phyloP scores from a whole-genome alignment of 352 stramenopile genomes.

The Phytopythium aichiense region DNA sequence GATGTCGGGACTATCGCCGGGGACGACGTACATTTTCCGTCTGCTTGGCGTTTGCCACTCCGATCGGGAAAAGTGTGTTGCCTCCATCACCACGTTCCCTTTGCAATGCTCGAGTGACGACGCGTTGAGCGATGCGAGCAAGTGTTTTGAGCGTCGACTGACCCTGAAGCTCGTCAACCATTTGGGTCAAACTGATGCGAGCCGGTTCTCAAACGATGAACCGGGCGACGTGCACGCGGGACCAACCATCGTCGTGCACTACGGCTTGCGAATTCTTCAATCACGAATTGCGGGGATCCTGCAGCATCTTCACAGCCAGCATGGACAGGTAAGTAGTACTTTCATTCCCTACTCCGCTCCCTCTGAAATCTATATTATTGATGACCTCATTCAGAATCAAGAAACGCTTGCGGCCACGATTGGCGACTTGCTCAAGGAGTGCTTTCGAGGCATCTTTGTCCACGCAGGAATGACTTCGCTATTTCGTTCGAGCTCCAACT shows the following conservation, averaged over 20 bases:
- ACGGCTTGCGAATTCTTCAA: not conserved
- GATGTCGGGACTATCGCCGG: constrained; percentile 16
- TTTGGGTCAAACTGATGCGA: not conserved
- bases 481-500: not conserved
- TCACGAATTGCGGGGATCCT: not conserved
- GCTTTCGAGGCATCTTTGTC: not conserved
- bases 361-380: not conserved
- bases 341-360: not conserved
- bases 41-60: constrained; percentile 31
- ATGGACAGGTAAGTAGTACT: not conserved
- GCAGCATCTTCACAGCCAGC: not conserved
- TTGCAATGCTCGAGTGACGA: not conserved
- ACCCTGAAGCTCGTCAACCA: not conserved
- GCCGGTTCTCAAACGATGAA: not conserved
- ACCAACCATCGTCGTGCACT: not conserved
- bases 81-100: not conserved
- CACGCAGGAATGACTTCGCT: not conserved
- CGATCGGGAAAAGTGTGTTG: constrained; percentile 18
- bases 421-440: not conserved
- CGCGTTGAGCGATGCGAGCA: not conserved
- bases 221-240: not conserved
- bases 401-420: not conserved
- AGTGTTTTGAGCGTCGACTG: not conserved
- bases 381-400: not conserved
- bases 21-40: constrained; percentile 32